phyloP scores from a whole-genome alignment of 2,329 filamentous ascomycete species.

The Penicillium brasilianum region DNA sequence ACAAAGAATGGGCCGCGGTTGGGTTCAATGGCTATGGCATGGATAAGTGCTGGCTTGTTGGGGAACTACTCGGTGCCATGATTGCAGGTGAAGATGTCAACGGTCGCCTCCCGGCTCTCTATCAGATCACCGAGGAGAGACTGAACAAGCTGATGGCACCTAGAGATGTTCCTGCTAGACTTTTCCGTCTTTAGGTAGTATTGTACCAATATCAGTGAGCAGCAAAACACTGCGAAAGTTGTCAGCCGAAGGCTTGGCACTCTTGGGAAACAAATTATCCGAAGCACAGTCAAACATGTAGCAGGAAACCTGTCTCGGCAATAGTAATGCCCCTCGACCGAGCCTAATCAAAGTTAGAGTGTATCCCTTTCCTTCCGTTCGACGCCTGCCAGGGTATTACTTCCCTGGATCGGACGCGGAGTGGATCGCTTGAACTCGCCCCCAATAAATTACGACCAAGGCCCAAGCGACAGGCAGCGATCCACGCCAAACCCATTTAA shows the following conservation, averaged over 20 bases:
- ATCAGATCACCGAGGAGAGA: slow-evolving; percentile 9
- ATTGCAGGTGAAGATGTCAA: slow-evolving; percentile 6
- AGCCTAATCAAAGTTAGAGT: not conserved
- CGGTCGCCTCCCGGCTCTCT: slow-evolving; percentile 1
- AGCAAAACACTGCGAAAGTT: not conserved
- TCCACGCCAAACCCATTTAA: not conserved
- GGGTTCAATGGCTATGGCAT: slow-evolving; percentile 10
- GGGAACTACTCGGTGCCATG: slow-evolving; percentile 6
- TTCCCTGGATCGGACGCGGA: not conserved
- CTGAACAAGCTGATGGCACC: slow-evolving; percentile 3
- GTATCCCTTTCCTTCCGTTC: not conserved
- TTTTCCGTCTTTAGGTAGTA: not conserved
- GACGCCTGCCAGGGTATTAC: no score
- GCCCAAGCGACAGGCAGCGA: not conserved
- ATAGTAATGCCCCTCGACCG: no score
- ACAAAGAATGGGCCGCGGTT: slow-evolving; percentile 8
- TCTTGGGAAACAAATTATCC: not conserved
- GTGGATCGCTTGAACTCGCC: not conserved
- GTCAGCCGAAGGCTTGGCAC: not conserved
- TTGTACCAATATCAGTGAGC: no score
- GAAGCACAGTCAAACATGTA: no score
- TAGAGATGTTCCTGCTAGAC: slow-evolving; percentile 5
- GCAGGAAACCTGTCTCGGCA: no score
- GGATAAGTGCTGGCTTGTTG: slow-evolving; percentile 12
- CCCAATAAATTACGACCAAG: not conserved